These are phyloP conservation scores for Boletus speciosus DNA, from an alignment of 768 basidiomycete species.

Conservation along the genomic window DNA sequence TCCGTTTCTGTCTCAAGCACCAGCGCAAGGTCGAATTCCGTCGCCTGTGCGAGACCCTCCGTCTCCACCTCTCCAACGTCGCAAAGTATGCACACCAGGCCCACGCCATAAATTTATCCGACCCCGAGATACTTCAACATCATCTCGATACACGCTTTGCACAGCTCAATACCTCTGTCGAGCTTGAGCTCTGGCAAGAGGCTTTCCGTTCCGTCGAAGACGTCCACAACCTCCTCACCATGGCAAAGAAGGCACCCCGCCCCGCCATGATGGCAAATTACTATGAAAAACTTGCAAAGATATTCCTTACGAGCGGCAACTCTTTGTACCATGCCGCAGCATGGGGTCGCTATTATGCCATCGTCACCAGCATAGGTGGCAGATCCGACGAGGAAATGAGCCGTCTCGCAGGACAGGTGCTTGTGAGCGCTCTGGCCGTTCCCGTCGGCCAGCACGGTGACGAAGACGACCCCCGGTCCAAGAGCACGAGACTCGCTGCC, in stretches of 20 bases:
- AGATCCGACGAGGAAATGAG: conserved; percentile 75
- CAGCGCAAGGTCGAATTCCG: conserved; percentile 96
- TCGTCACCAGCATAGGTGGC: conserved; percentile 68
- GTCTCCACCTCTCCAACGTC: conserved; percentile 90
- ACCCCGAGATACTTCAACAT: conserved; percentile 90
- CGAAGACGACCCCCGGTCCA: conserved; percentile 54
- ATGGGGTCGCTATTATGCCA: conserved; percentile 81
- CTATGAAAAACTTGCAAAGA: conserved; percentile 95
- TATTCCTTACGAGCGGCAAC: conserved; percentile 94
- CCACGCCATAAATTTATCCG: conserved; percentile 92
- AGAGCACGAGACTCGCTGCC: conserved; percentile 75
- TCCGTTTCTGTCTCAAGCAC: conserved; percentile 93
- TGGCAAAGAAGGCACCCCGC: conserved; percentile 90
- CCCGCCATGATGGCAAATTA: conserved; percentile 98
- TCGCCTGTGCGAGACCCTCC: conserved; percentile 91
- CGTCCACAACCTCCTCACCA: conserved; percentile 90
- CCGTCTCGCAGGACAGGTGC: conserved; percentile 84
- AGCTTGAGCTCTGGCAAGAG: conserved; percentile 98
- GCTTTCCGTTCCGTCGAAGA: conserved; percentile 98
- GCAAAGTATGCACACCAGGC: conserved; percentile 93
- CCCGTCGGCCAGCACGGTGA: conserved; percentile 69
- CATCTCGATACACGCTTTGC: conserved; percentile 97
- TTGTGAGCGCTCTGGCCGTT: conserved; percentile 90
- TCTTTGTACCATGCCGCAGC: conserved; percentile 96
- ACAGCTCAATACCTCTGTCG: conserved; percentile 93